A percentile compares a stretch with the other conserved stretches of the same genome.
Evolutionary conservation across 352 stramenopile genomes (phyloP).

Genomic region (Pythium grandisporangium): DNA sequence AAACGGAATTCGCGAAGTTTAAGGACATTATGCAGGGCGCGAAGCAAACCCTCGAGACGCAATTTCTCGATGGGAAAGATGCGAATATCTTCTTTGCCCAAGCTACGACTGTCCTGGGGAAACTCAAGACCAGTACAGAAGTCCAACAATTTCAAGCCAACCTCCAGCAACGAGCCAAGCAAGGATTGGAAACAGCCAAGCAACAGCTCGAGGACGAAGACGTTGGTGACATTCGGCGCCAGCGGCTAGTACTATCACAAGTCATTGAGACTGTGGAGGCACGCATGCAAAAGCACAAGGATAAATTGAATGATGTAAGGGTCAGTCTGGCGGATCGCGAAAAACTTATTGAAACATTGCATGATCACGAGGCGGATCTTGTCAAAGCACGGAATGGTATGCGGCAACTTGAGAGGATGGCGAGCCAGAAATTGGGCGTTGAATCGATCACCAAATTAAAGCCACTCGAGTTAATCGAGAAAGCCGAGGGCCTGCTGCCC

Average conservation of each 20-base stretch:
- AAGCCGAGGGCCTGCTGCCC: constrained; percentile 57
- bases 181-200: constrained; percentile 27
- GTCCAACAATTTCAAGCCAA: constrained; percentile 36
- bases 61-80: constrained; percentile 57
- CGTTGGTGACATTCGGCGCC: constrained; percentile 12
- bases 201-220: constrained; percentile 17
- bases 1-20: constrained; percentile 46
- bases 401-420: constrained; percentile 39
- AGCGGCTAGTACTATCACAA: constrained; percentile 48
- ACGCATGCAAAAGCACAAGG: constrained; percentile 34
- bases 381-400: constrained; percentile 48
- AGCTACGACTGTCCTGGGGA: constrained; percentile 37
- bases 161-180: constrained; percentile 30
- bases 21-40: constrained; percentile 34
- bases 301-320: constrained; percentile 29
- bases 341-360: constrained; percentile 34
- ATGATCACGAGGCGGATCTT: constrained; percentile 50
- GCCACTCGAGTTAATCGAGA: constrained; percentile 37
- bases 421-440: constrained; percentile 50
- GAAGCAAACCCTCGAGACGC: constrained; percentile 52
- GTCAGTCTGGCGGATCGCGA: constrained; percentile 25
- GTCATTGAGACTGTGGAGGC: constrained; percentile 51
- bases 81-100: constrained; percentile 55
- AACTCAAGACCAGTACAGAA: constrained; percentile 53
- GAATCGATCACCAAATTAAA: constrained; percentile 46